phyloP scores from a whole-genome alignment of 73 alveolate genomes.

The Paramecium sexaurelia region DNA sequence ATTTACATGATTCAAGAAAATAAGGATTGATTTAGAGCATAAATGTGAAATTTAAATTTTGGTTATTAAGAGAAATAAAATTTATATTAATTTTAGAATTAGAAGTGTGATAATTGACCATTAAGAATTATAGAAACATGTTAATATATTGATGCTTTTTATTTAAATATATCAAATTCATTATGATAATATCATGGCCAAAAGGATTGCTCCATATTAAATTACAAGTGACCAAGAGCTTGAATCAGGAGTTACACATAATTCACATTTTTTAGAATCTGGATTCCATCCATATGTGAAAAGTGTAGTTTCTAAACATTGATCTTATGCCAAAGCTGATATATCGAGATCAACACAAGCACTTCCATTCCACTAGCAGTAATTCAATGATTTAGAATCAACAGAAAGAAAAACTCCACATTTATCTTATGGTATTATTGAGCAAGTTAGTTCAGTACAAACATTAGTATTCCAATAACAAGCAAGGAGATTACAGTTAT shows the following conservation, averaged over 20 bases:
- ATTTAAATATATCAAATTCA: neutral
- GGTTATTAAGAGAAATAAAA: no score
- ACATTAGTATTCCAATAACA: neutral
- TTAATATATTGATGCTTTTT: no score
- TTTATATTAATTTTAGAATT: no score
- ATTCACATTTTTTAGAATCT: neutral
- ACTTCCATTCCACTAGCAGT: neutral
- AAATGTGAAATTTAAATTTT: no score
- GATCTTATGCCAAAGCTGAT: neutral
- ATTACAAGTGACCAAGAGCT: neutral
- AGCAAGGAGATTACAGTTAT: neutral
- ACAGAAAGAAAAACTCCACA: neutral
- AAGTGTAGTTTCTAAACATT: neutral
- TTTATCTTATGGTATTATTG: neutral
- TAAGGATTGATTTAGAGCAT: no score
- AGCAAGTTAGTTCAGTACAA: neutral
- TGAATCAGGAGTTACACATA: neutral
- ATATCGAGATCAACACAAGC: neutral
- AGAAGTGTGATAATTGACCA: no score
- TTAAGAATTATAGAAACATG: no score
- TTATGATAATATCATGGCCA: neutral
- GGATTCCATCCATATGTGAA: neutral
- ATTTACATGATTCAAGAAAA: no score
- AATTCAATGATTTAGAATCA: neutral
- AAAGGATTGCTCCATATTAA: neutral